These are phyloP conservation scores for Vaccinium darrowii DNA, from an alignment of 148 eudicot genomes.

Conservation along the genomic window DNA sequence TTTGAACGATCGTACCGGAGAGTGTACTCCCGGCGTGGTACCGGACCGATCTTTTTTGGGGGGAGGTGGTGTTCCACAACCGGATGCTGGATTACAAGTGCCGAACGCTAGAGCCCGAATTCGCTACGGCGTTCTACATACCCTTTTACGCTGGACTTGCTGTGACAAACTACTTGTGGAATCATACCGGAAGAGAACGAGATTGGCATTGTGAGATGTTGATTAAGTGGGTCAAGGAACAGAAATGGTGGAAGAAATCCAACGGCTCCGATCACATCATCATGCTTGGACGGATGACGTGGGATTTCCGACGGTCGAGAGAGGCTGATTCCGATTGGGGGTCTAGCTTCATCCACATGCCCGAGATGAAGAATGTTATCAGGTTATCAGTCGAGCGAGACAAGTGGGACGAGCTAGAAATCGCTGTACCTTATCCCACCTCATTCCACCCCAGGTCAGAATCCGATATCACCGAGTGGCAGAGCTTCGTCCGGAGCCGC, in stretches of 20 bases:
- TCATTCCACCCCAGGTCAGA: conserved; percentile 66
- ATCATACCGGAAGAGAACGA: conserved; percentile 35
- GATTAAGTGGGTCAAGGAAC: conserved; percentile 45
- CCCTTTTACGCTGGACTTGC: conserved; percentile 82
- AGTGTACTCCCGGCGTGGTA: conserved; percentile 42
- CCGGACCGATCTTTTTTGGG: conserved; percentile 68
- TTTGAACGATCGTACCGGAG: conserved; percentile 49
- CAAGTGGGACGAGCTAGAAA: conserved; percentile 60
- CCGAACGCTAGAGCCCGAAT: conserved; percentile 47
- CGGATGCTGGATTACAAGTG: conserved; percentile 53
- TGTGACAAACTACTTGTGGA: conserved; percentile 46
- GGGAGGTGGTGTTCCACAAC: conserved; percentile 59
- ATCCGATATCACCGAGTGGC: conserved; percentile 54
- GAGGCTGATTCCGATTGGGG: conserved; percentile 46
- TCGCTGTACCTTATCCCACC: conserved; percentile 78
- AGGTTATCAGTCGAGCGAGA: conserved; percentile 53
- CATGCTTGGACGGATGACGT: conserved; percentile 53
- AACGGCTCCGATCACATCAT: conserved; percentile 65
- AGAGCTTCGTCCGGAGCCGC: conserved; percentile 42
- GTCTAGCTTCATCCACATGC: conserved; percentile 45
- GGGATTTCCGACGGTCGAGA: conserved; percentile 57
- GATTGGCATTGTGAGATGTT: conserved; percentile 45
- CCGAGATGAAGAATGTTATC: conserved; percentile 54
- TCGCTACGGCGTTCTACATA: conserved; percentile 69
- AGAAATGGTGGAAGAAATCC: conserved; percentile 39